Evolutionary conservation across 1,284 basidiomycete genomes (phyloP), one percentile per base, ranked within the genome.

Genomic region (Tilletia horrida): DNA sequence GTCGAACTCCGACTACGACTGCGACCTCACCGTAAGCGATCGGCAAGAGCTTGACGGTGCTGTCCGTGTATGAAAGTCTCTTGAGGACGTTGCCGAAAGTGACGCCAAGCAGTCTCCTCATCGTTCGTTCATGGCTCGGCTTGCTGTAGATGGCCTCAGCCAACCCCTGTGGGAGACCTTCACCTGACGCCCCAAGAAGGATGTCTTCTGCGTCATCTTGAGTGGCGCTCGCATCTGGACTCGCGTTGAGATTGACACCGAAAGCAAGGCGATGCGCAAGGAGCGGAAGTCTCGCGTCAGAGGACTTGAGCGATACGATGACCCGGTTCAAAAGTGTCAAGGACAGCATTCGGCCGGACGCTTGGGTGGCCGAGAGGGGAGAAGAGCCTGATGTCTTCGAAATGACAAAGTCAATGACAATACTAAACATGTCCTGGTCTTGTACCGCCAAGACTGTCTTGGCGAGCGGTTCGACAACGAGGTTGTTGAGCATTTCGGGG

Each of bases 101-200:
- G 16, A 59, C 29, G 18, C 18, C 64, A 21, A 35, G 27, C 18
- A 65, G 64, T 21, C 48, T 55, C 25, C 64, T 29, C 48, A 65
- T 47, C 48, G 64, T 65, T 7, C 40, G 35, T n/a, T 27, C 35
- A 6, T 29, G 21, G 18, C 23, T n/a, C n/a, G 65, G 27, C 23
- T 44, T 16, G 40, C 59, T 45, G 44, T 66, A 66, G 9, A 59
- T 9, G 4, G 55, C 55, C 11, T 59, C 55, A 40, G 27, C 27
- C 16, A 59, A 29, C 16, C 55, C 55, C 11, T 40, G 35, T 40
- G 35, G 35, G 4, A 40, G 35, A 40, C 35, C 11, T 4, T 11
- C 35, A 40, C 11, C 35, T 40, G 35, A 40, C 35, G 35, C 35
- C 6, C 35, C 35, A 40, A 11, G 35, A 4, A 40, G 35, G 11